Evolutionary conservation across 495 filamentous ascomycete genomes (phyloP), one percentile per base, ranked within the genome.

Genomic region (Xylaria flabelliformis): DNA sequence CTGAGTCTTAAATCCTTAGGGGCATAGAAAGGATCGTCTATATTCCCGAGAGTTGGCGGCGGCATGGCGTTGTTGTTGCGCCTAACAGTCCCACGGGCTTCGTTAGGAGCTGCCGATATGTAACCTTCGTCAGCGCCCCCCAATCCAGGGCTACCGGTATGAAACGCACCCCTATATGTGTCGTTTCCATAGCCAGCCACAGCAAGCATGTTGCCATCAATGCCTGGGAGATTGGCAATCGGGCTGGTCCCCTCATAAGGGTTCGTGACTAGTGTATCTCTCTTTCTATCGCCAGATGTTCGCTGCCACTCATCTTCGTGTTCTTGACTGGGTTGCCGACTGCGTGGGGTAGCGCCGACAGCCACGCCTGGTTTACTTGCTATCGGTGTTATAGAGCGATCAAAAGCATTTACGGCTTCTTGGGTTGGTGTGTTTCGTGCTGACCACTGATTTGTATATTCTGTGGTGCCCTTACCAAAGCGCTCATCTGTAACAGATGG

Each of bases 51-150:
- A 50, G 72, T 89, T 86, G 61, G 36, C 15, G 87, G 80, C 51
- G 90, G 84, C 42, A 84, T 87, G 39, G 92, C 82, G 21, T 88
- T 89, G 19, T 88, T 89, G 12, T 91, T 91, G 66, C 81, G 85
- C 34, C 85, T 87, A 51, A 81, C 81, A 13, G 74, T 19, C 51
- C 91, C 89, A 2, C 93, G 93, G 19, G 89, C 91, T 72, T 89
- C 90, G 80, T 93, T 89, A 32, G 85, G 91, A 26, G 91, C 91
- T 70, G 93, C 93, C 19, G 95, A 97, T 62, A 94, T 92, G 78
- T 97, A 97, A 15, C 95, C 95, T 83, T 98, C 95, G 77, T 97
- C 95, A 42, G 82, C 80, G 73, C 82, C 84, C n/a, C 75, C 79
- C 46, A 83, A 67, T 71, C 90, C 91, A 63, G 85, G 86, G 72